These are phyloP conservation scores for Phyllachora maydis DNA, from an alignment of 2,329 filamentous ascomycete genomes.

Conservation along the genomic window DNA sequence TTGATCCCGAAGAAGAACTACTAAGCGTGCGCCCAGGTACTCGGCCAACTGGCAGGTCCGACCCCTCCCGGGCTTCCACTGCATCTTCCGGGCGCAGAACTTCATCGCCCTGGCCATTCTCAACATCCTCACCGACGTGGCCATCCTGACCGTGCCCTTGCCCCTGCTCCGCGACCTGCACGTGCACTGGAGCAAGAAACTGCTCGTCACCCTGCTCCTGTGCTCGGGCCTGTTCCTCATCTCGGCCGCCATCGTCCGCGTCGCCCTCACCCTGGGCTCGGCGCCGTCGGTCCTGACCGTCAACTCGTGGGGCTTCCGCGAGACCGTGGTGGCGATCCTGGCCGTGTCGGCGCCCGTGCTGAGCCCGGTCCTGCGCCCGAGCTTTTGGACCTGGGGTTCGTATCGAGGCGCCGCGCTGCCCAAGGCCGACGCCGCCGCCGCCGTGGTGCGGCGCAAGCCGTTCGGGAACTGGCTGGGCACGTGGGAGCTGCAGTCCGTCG, in stretches of 20 bases:
- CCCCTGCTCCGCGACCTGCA: slow-evolving; percentile 8
- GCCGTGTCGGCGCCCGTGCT: slow-evolving; percentile 1
- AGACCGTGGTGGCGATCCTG: slow-evolving; percentile 3
- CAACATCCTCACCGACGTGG: slow-evolving; percentile 8
- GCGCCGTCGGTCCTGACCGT: slow-evolving; percentile 9
- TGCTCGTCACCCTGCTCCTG: slow-evolving; percentile 6
- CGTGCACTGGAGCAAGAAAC: slow-evolving; percentile 3
- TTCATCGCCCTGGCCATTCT: slow-evolving; percentile 5
- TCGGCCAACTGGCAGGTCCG: neutral
- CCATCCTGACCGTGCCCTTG: slow-evolving; percentile 8
- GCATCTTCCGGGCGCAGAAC: slow-evolving; percentile 3
- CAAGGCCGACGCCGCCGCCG: too few relatives aligned
- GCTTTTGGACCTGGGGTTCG: too few relatives aligned
- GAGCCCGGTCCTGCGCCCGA: neutral
- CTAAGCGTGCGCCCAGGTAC: neutral
- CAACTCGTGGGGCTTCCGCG: slow-evolving; percentile 6
- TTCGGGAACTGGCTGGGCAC: too few relatives aligned
- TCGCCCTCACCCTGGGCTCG: slow-evolving; percentile 5
- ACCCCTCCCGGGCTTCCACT: neutral
- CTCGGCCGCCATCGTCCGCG: slow-evolving; percentile 8
- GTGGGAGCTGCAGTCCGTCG: too few relatives aligned
- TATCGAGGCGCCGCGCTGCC: too few relatives aligned
- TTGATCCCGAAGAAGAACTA: neutral
- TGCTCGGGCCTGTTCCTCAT: slow-evolving; percentile 10
- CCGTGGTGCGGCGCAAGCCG: too few relatives aligned